Conservation (phyloP, 179 eudicot species). For the Nepenthes alata region DNA sequence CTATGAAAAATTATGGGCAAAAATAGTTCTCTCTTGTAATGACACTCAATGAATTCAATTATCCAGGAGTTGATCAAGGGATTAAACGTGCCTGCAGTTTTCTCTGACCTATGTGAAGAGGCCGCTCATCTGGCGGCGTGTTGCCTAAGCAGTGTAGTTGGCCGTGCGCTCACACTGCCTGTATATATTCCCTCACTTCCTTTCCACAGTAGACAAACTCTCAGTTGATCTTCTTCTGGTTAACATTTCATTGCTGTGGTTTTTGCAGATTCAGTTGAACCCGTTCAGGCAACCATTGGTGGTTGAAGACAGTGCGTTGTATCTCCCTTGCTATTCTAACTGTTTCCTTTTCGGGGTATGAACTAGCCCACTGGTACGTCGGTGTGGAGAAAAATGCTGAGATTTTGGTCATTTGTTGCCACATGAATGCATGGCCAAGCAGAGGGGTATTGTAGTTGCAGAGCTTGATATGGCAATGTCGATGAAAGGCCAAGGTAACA, state of each 20-base stretch:
- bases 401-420: neutral
- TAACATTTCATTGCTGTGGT: neutral
- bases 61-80: conserved; percentile 59
- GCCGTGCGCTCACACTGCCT: conserved; percentile 39
- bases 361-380: neutral
- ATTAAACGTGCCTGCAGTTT: conserved; percentile 53
- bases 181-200: conserved; percentile 18
- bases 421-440: too few relatives aligned
- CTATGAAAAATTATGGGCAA: too few relatives aligned
- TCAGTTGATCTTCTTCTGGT: neutral
- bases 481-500: too few relatives aligned
- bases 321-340: conserved; percentile 75
- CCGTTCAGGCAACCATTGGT: conserved; percentile 91
- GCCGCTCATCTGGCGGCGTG: conserved; percentile 65
- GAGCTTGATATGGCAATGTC: too few relatives aligned
- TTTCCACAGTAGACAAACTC: neutral
- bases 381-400: neutral
- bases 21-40: neutral
- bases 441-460: too few relatives aligned
- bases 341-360: conserved; percentile 64
- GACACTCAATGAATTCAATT: neutral
- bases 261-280: conserved; percentile 59
- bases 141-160: conserved; percentile 51
- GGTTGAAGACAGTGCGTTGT: conserved; percentile 52
- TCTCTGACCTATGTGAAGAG: conserved; percentile 88